phyloP scores from a whole-genome alignment of 345 rosid species.

The Clarkia xantiana region DNA sequence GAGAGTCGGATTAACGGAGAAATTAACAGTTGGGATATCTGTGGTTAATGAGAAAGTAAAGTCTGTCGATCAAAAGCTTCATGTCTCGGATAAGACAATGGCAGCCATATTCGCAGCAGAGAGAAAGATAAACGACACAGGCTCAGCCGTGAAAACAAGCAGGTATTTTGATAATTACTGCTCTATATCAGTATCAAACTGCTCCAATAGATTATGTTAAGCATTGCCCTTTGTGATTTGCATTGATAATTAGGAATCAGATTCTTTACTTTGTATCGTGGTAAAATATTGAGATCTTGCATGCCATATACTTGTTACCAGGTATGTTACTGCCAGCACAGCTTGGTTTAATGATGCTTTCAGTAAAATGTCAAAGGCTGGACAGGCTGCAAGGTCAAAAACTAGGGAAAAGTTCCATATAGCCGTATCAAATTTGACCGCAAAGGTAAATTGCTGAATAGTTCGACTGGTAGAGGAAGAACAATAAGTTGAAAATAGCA shows the following conservation, averaged over 20 bases:
- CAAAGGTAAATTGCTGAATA: conserved; percentile 38
- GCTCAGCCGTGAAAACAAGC: conserved; percentile 97
- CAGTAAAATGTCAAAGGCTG: conserved; percentile 73
- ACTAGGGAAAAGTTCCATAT: conserved; percentile 72
- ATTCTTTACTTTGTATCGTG: too few relatives aligned
- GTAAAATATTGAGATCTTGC: too few relatives aligned
- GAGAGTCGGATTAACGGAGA: conserved; percentile 74
- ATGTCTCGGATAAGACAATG: conserved; percentile 92
- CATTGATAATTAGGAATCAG: too few relatives aligned
- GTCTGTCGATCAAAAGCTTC: conserved; percentile 88
- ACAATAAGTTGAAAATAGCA: background rate
- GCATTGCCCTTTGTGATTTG: too few relatives aligned
- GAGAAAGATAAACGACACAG: conserved; percentile 78
- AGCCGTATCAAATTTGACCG: conserved; percentile 69
- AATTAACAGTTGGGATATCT: conserved; percentile 72
- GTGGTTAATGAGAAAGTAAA: conserved; percentile 85
- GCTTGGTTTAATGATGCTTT: conserved; percentile 93
- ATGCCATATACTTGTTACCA: conserved; percentile 9
- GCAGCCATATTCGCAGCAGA: conserved; percentile 95
- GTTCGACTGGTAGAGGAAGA: too few relatives aligned
- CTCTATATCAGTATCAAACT: too few relatives aligned
- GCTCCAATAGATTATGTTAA: too few relatives aligned
- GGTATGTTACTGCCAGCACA: conserved; percentile 72
- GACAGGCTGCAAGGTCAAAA: conserved; percentile 79
- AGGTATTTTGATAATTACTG: conserved; percentile 22